These are phyloP conservation scores for Fusarium nematophilum DNA, from an alignment of 2,329 filamentous ascomycete species.

Conservation along the genomic window DNA sequence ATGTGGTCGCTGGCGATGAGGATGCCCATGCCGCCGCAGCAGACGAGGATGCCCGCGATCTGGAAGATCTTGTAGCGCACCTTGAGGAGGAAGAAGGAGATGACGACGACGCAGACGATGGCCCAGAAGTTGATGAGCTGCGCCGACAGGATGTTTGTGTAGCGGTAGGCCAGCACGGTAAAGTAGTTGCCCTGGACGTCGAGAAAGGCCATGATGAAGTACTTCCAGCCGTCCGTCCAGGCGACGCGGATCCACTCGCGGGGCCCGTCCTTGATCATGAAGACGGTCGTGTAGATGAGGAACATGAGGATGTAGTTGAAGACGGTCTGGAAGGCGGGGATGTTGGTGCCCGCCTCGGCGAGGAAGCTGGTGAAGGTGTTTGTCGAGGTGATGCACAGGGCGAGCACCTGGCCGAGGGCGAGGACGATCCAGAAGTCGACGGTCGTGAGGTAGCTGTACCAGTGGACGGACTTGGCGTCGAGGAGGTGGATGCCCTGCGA, in stretches of 20 bases:
- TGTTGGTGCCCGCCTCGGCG: conserved; percentile 72
- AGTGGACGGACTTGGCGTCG: conserved; percentile 64
- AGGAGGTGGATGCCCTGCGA: conserved; percentile 65
- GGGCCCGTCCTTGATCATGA: conserved; percentile 82
- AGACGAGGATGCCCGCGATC: conserved; percentile 86
- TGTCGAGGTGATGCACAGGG: conserved; percentile 90
- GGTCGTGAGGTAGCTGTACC: conserved; percentile 83
- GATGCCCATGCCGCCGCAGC: conserved; percentile 90
- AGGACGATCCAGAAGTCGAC: conserved; percentile 90
- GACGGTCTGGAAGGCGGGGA: conserved; percentile 94
- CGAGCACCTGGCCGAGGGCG: conserved; percentile 82
- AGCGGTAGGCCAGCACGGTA: conserved; percentile 90
- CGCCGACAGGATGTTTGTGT: conserved; percentile 91
- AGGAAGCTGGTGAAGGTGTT: conserved; percentile 91
- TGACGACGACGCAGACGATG: conserved; percentile 88
- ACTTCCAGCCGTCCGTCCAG: conserved; percentile 86
- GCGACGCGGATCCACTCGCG: conserved; percentile 75
- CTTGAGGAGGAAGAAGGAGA: conserved; percentile 84
- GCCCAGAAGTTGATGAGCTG: conserved; percentile 99
- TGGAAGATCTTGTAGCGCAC: conserved; percentile 93
- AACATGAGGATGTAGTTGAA: conserved; percentile 93
- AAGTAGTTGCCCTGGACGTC: conserved; percentile 99
- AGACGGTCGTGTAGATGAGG: conserved; percentile 82
- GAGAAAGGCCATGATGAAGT: conserved; percentile 89
- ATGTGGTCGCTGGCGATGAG: conserved; percentile 90